A percentile compares a stretch with the other conserved stretches of the same genome.
phyloP scores from a whole-genome alignment of 495 filamentous ascomycete genomes.

The Penicillium silybi region DNA sequence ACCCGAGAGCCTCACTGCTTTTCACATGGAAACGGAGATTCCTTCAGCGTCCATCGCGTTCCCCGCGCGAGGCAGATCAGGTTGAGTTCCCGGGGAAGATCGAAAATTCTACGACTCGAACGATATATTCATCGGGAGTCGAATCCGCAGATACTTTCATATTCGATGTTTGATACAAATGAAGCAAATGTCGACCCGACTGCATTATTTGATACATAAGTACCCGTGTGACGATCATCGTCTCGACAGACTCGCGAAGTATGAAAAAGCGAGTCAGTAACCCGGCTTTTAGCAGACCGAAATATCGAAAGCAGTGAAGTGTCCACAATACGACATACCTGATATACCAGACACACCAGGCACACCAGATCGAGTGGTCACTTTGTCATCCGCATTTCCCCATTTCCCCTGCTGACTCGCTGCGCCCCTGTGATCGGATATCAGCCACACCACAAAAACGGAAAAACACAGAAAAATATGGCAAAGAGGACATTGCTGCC shows the following conservation, averaged over 20 bases:
- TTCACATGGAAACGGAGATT: not conserved
- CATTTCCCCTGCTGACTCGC: constrained; percentile 24
- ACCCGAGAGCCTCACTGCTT: not conserved
- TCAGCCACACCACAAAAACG: constrained; percentile 15
- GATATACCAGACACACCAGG: not conserved
- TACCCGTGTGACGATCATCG: not conserved
- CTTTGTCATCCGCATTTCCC: constrained; percentile 13
- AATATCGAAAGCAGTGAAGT: not conserved
- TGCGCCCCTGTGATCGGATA: constrained; percentile 22
- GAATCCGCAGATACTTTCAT: not conserved
- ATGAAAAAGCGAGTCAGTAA: not conserved
- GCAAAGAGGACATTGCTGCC: not conserved
- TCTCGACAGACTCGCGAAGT: not conserved
- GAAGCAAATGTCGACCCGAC: not conserved
- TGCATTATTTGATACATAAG: not conserved
- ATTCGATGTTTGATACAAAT: not conserved
- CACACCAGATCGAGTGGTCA: not conserved
- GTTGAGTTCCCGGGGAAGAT: not conserved
- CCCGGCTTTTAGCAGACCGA: too few species aligned
- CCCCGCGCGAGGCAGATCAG: not conserved
- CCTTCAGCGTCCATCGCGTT: not conserved
- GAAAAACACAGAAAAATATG: constrained; percentile 1
- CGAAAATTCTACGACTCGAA: not conserved
- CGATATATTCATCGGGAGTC: not conserved
- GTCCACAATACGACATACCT: too few species aligned